phyloP scores from a whole-genome alignment of 192 early-diverging fungal species.

The Thoreauomyces humboldtii region DNA sequence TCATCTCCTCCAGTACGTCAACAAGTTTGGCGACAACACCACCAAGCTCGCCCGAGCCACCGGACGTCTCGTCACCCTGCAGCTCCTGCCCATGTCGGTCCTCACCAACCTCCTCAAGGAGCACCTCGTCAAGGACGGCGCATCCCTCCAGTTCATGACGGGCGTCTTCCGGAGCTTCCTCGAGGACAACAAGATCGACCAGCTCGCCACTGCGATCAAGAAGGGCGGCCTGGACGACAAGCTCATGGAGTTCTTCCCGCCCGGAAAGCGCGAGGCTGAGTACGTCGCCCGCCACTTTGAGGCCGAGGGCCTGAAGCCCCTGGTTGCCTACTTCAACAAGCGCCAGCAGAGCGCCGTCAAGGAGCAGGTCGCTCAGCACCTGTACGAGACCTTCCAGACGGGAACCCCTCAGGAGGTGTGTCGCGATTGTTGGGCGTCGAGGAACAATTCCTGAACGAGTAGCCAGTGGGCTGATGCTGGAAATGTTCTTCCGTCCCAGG shows the following conservation, averaged over 20 bases:
- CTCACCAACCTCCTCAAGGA: constrained; percentile 83
- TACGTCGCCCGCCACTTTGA: constrained; percentile 90
- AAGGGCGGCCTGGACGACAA: constrained; percentile 69
- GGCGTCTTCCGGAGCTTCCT: constrained; percentile 78
- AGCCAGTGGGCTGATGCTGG: too few species aligned
- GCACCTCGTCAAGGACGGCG: constrained; percentile 89
- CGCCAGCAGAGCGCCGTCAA: constrained; percentile 67
- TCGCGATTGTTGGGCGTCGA: neutral
- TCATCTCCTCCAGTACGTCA: constrained; percentile 85
- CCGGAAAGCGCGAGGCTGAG: constrained; percentile 83
- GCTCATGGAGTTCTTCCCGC: constrained; percentile 89
- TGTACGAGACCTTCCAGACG: constrained; percentile 62
- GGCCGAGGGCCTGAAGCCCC: constrained; percentile 83
- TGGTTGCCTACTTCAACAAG: constrained; percentile 79
- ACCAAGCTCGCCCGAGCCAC: constrained; percentile 76
- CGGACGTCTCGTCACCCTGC: constrained; percentile 68
- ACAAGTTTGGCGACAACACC: constrained; percentile 82
- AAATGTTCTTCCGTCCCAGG: constrained; percentile 41
- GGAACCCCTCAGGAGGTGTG: constrained; percentile 45
- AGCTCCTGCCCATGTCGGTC: constrained; percentile 68
- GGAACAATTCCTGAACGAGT: too few species aligned
- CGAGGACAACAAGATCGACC: constrained; percentile 70
- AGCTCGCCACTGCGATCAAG: constrained; percentile 69
- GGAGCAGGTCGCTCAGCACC: constrained; percentile 57
- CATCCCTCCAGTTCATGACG: constrained; percentile 80